Conservation (phyloP, 2,329 filamentous ascomycete genomes). For the Hymenotorrendiella dingleyae region DNA sequence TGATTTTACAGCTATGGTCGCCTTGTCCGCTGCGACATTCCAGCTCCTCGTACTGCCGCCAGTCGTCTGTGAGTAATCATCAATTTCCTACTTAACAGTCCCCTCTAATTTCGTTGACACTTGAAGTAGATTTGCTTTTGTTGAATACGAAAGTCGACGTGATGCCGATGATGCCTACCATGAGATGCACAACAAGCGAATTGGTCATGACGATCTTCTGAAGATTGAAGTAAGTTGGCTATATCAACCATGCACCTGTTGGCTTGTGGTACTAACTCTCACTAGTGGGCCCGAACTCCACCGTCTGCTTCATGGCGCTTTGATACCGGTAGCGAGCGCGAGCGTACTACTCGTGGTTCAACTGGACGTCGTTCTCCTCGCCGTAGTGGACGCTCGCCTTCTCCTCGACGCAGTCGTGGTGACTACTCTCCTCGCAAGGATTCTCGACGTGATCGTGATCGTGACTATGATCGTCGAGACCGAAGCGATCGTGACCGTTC, state of each 20-base stretch:
- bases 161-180: conserved; percentile 99
- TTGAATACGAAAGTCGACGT: conserved; percentile 97
- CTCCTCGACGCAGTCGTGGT: conserved; percentile 64
- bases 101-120: conserved; percentile 32
- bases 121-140: conserved; percentile 78
- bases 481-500: conserved; percentile 58
- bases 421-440: conserved; percentile 88
- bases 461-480: conserved; percentile 67
- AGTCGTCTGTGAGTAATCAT: conserved; percentile 78
- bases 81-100: conserved; percentile 16
- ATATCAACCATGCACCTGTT: too few relatives aligned
- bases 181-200: conserved; percentile 99
- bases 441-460: conserved; percentile 74
- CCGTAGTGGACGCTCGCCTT: conserved; percentile 65
- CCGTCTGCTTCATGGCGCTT: conserved; percentile 98
- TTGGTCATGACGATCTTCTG: conserved; percentile 83
- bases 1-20: conserved; percentile 73
- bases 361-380: conserved; percentile 53
- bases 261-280: conserved; percentile 7
- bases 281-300: conserved; percentile 93
- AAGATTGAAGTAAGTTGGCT: conserved; percentile 80
- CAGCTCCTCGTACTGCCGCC: conserved; percentile 85
- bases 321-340: conserved; percentile 79
- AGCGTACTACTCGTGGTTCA: conserved; percentile 45
- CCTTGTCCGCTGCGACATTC: conserved; percentile 96